Evolutionary conservation across 176 grass and related monocot genomes (phyloP), one percentile per base, ranked within the genome.

Genomic region (Oryza glaberrima): DNA sequence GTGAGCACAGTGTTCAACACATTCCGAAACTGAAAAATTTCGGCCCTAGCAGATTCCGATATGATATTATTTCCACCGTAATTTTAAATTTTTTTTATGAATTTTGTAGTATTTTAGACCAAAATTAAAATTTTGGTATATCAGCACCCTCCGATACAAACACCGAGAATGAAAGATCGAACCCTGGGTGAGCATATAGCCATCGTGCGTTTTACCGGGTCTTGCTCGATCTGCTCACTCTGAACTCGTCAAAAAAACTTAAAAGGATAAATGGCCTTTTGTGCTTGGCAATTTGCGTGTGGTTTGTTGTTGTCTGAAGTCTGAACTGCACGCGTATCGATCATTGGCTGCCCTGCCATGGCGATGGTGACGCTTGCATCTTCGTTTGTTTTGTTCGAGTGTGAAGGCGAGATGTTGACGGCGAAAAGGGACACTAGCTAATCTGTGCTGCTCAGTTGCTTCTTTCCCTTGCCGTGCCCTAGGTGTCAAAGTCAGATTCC

Each of bases 161-260:
- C 28, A 30, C 28, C 2, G 28, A 2, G 2, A 30, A 30, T 30
- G 28, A 30, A 30, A 30, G 28, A 30, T 2, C 1, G 28, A 30
- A 30, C 28, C 28, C 28, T 30, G 2, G 28, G 28, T 30, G 28
- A 43, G 41, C 65, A 0, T 35, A 35, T 4, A 35, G 34, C 34
- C 34, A 35, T 35, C 10, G 6, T 63, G 3, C 60, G 78, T 87
- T 90, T 83, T 79, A 83, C 88, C 48, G 0, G 38, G 84, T 90
- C 88, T 2, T 48, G 20, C 46, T 20, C 49, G 34, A 11, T 9
- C 16, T 9, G 1, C 8, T 40, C 38, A 7, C 38, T 9, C 0
- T 90, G 88, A 90, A 79, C 69, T 16, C 10, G 84, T 90, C 88
- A 84, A 86, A 78, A 79, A 30, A 30, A 30, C 28, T 30, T 30